A percentile compares a stretch with the other conserved stretches of the same genome.
Evolutionary conservation across 2,329 filamentous ascomycete genomes (phyloP).

Genomic region (Annulohypoxylon truncatum): DNA sequence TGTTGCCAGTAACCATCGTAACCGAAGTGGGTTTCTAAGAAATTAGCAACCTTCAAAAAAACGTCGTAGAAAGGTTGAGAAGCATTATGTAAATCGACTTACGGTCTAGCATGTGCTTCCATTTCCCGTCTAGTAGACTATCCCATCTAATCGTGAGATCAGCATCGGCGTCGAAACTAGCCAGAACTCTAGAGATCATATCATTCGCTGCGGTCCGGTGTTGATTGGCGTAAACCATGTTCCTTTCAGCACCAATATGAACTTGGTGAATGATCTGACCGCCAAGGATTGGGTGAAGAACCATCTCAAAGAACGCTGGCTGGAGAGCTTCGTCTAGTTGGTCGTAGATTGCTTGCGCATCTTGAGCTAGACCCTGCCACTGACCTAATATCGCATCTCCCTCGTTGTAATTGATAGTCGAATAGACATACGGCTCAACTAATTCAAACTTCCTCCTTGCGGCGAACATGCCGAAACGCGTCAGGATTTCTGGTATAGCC

Average conservation of each 20-base stretch:
- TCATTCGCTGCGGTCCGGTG: constrained; percentile 63
- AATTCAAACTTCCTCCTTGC: constrained; percentile 70
- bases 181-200: constrained; percentile 63
- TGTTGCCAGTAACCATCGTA: constrained; percentile 73
- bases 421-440: constrained; percentile 67
- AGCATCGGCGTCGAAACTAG: constrained; percentile 67
- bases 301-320: constrained; percentile 71
- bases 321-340: constrained; percentile 61
- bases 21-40: constrained; percentile 63
- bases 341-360: constrained; percentile 68
- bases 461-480: constrained; percentile 66
- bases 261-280: constrained; percentile 66
- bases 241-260: constrained; percentile 60
- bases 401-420: constrained; percentile 70
- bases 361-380: constrained; percentile 63
- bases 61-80: neutral
- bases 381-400: constrained; percentile 65
- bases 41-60: constrained; percentile 1
- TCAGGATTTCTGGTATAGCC: constrained; percentile 63
- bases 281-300: constrained; percentile 69
- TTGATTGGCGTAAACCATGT: constrained; percentile 63
- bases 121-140: constrained; percentile 68
- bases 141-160: constrained; percentile 69
- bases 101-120: constrained; percentile 71
- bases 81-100: constrained; percentile 39